Evolutionary conservation across 768 basidiomycete species (phyloP), one percentile per base, ranked within the genome.

Genomic region (Butyriboletus loyo): DNA sequence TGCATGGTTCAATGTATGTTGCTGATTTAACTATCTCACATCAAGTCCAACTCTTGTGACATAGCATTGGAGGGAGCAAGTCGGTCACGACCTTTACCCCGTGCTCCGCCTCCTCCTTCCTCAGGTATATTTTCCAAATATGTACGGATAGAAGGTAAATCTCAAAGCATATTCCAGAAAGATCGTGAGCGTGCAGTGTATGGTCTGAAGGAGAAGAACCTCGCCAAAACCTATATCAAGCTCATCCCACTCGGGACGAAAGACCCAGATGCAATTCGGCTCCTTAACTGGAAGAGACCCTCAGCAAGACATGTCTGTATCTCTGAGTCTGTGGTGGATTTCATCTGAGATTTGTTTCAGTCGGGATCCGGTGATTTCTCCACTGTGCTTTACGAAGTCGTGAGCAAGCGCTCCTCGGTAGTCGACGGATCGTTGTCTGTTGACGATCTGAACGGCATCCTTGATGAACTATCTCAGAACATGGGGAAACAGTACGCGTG

Each of bases 151-250:
- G 15, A 31, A 22, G 3, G 1, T 27, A 14, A 14, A 31, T 34
- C 49, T 56, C 47, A 64, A 46, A 31, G 2, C 28, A 44, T 45
- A 14, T 52, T 21, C 67, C 67, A 98, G 93, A 91, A 97, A 82
- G 97, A 98, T 67, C 81, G 87, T 31, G 92, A 98, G 56, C 84
- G 97, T 48, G 82, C 91, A 0, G 86, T 94, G 0, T 99, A 98
- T 68, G 91, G 93, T 14, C 70, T 97, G 58, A 99, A 99, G 67
- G 97, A 99, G 74, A 89, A 89, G 72, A 90, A 89, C 65, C 74
- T 99, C 3, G 95, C 94, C 5, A 98, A 94, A 69, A 84, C 83
- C 10, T 97, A 95, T 66, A 92, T 96, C 73, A 86, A 88, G 55
- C 79, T 95, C 3, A 88, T 98, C 32, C 91, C 90, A 1, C 76